Base-by-base conservation (phyloP, 2,329 filamentous ascomycete genomes). In the Cladosporium colombiae region DNA sequence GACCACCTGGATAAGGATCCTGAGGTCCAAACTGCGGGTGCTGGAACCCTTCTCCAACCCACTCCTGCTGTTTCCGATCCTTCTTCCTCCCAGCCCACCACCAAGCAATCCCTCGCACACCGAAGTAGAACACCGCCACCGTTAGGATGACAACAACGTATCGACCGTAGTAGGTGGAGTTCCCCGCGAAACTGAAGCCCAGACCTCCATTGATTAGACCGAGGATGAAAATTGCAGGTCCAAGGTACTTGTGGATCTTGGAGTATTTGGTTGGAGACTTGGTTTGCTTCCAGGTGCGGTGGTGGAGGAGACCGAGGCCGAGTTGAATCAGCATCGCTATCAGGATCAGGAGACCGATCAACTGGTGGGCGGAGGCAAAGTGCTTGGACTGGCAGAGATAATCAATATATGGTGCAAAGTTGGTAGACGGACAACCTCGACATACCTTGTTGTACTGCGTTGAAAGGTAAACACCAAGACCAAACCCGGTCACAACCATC, bases 171-270 rank as follows among this genome's bases (percentile, higher is more conserved):
- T 53, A 59, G 33, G 25, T 66, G 50, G 50, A 68, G 62, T 84
- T 83, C 16, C 82, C 76, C 2, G 86, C 85, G 62, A 88, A 83
- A 0, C 81, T 79, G 72, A 88, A 88, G 27, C 87, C 87, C 5
- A 88, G 75, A 68, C 87, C 86, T 25, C 80, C 84, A 68, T 89
- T 88, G 64, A 84, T 70, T 18, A 85, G 77, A 53, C 85, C 87
- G 3, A 87, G 71, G 11, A 82, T 73, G 23, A 89, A 79, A 40
- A 86, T 78, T 3, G 82, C 55, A 16, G 86, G 82, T 2, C 87
- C 87, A 3, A 87, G 76, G 82, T 86, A 86, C 23, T 85, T 75
- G 74, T 89, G 87, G 27, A 84, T 77, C 21, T 78, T 82, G 62
- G 83, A 81, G 37, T 86, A 79, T 25, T 27, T 65, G 29, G 69